phyloP scores from a whole-genome alignment of 768 basidiomycete species.

The Rhizopogon roseolus region DNA sequence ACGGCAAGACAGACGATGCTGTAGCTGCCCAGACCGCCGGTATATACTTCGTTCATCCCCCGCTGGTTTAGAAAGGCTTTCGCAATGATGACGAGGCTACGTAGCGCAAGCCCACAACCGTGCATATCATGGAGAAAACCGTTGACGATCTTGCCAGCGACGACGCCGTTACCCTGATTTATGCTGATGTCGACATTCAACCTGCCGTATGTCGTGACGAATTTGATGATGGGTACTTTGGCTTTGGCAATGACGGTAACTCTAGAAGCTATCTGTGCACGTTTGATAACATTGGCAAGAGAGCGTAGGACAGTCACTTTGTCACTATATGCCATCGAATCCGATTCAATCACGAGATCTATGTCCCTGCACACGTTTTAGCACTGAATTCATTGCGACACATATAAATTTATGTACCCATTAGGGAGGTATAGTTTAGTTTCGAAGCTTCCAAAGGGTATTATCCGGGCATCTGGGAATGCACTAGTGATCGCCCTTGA shows the following conservation, averaged over 20 bases:
- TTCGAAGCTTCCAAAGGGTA: slow-evolving; percentile 89
- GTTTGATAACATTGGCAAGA: slow-evolving; percentile 75
- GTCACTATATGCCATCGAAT: slow-evolving; percentile 66
- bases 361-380: slow-evolving; percentile 65
- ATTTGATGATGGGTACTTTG: slow-evolving; percentile 96
- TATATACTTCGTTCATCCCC: slow-evolving; percentile 97
- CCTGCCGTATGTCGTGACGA: slow-evolving; percentile 73
- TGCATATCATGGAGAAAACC: slow-evolving; percentile 67
- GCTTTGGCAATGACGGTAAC: slow-evolving; percentile 91
- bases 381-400: slow-evolving; percentile 5
- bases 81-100: slow-evolving; percentile 79
- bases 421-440: slow-evolving; percentile 91
- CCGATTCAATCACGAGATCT: slow-evolving; percentile 85
- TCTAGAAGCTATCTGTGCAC: slow-evolving; percentile 66
- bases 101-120: slow-evolving; percentile 58
- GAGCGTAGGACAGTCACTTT: slow-evolving; percentile 68
- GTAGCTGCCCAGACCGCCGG: slow-evolving; percentile 92
- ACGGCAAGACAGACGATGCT: slow-evolving; percentile 90
- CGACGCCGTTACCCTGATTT: slow-evolving; percentile 84
- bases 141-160: slow-evolving; percentile 74
- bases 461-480: slow-evolving; percentile 77
- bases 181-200: slow-evolving; percentile 92
- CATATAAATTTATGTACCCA: slow-evolving; percentile 55
- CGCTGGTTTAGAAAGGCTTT: slow-evolving; percentile 89
- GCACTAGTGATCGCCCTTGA: slow-evolving; percentile 53